Evolutionary conservation across 139 green algal species (phyloP).

Genomic region (Bryopsis sp.): DNA sequence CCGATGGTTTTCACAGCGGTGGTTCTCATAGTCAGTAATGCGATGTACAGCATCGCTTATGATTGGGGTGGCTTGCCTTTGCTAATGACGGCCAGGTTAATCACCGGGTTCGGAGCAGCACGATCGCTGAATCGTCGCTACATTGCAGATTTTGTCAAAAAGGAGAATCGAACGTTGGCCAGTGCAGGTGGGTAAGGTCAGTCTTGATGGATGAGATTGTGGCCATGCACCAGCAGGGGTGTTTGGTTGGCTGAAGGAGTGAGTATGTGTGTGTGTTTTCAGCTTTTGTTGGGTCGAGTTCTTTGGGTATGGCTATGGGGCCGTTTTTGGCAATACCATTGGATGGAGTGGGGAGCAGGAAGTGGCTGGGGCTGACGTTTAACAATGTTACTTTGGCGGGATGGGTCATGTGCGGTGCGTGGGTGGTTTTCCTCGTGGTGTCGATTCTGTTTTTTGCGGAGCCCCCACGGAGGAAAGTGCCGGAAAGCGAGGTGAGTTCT

Average conservation of each 20-base stretch:
- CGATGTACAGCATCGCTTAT: slow-evolving; percentile 33
- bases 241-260: neutral
- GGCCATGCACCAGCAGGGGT: too few relatives aligned
- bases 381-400: slow-evolving; percentile 38
- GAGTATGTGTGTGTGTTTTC: slow-evolving; percentile 3
- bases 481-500: too few relatives aligned
- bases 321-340: slow-evolving; percentile 41
- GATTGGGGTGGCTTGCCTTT: slow-evolving; percentile 26
- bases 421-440: slow-evolving; percentile 29
- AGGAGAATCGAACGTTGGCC: slow-evolving; percentile 28
- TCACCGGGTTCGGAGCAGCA: slow-evolving; percentile 35
- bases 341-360: slow-evolving; percentile 20
- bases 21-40: slow-evolving; percentile 32
- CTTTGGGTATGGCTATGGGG: slow-evolving; percentile 41
- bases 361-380: slow-evolving; percentile 25
- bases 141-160: slow-evolving; percentile 43
- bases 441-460: slow-evolving; percentile 31
- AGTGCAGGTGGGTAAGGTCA: slow-evolving; percentile 31
- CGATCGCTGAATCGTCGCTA: slow-evolving; percentile 41
- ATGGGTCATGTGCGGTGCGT: slow-evolving; percentile 34
- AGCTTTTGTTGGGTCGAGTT: slow-evolving; percentile 40
- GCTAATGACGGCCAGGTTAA: slow-evolving; percentile 32
- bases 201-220: too few relatives aligned
- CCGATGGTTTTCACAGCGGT: slow-evolving; percentile 30
- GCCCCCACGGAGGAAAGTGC: too few relatives aligned